Percentiles rank a stretch among this genome's conserved stretches.
Conservation (phyloP, 2,329 filamentous ascomycete species). For the Alternaria solani region DNA sequence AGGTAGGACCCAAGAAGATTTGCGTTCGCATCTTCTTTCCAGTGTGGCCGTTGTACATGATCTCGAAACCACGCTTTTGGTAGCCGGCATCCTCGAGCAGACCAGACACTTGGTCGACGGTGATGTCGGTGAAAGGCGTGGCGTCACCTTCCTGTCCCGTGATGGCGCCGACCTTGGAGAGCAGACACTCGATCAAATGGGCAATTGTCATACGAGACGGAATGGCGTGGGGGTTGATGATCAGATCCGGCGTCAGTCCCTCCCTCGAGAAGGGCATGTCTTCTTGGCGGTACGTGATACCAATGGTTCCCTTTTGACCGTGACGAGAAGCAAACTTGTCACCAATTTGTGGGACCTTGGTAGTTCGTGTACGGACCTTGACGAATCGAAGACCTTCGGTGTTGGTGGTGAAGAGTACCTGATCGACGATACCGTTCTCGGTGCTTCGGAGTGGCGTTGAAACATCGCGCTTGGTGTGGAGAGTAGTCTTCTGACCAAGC, state of each 20-base stretch:
- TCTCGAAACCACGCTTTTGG: slow-evolving; percentile 95
- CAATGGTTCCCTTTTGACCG: slow-evolving; percentile 98
- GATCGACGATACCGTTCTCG: slow-evolving; percentile 95
- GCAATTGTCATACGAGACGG: slow-evolving; percentile 99
- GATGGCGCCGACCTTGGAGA: slow-evolving; percentile 93
- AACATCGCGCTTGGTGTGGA: slow-evolving; percentile 92
- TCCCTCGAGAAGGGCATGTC: slow-evolving; percentile 98
- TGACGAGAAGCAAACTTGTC: slow-evolving; percentile 99
- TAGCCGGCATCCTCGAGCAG: slow-evolving; percentile 89
- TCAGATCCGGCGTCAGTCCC: slow-evolving; percentile 91
- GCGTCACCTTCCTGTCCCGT: slow-evolving; percentile 96
- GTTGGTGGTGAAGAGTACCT: slow-evolving; percentile 92
- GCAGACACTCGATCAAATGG: slow-evolving; percentile 98
- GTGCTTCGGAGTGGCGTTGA: slow-evolving; percentile 94
- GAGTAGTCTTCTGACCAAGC: slow-evolving; percentile 86
- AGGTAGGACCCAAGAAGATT: slow-evolving; percentile 96
- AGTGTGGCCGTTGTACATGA: slow-evolving; percentile 99
- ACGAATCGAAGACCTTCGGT: slow-evolving; percentile 94
- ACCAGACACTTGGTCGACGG: slow-evolving; percentile 89
- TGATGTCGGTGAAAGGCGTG: slow-evolving; percentile 97
- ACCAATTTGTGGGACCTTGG: slow-evolving; percentile 97
- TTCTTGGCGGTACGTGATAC: slow-evolving; percentile 96
- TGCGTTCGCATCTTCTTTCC: slow-evolving; percentile 92
- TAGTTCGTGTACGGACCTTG: slow-evolving; percentile 96
- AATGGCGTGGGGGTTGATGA: slow-evolving; percentile 99